A percentile compares a stretch with the other conserved stretches of the same genome.
Evolutionary conservation across 805 yeast genomes (phyloP).

Genomic region (Komagataella ulmi): DNA sequence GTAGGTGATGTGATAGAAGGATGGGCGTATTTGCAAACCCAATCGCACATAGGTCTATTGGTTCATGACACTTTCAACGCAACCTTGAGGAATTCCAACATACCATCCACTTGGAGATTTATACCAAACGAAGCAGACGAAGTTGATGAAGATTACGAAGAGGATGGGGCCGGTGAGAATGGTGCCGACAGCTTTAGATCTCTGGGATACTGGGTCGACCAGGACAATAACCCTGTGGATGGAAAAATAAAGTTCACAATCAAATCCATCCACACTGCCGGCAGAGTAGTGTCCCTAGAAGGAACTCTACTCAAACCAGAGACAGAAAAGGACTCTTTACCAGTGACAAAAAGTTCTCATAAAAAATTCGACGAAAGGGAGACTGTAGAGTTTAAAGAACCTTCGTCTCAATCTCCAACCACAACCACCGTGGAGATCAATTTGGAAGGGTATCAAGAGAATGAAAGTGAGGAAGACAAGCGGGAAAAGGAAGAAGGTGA

Average conservation of each 20-base stretch:
- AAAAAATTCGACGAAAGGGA: conserved; percentile 24
- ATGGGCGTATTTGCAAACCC: conserved; percentile 80
- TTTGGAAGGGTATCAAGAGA: background rate
- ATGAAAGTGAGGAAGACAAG: conserved; percentile 1
- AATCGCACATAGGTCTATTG: conserved; percentile 85
- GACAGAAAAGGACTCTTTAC: conserved; percentile 37
- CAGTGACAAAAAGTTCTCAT: conserved; percentile 25
- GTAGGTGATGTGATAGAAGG: conserved; percentile 86
- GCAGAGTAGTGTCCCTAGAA: conserved; percentile 73
- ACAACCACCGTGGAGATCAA: conserved; percentile 6
- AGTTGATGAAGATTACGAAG: conserved; percentile 6
- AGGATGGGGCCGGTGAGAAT: background rate
- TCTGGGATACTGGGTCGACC: conserved; percentile 84
- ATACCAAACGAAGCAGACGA: conserved; percentile 69
- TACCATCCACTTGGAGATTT: conserved; percentile 82
- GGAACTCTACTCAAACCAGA: conserved; percentile 69
- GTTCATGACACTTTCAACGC: conserved; percentile 94
- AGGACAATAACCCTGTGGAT: conserved; percentile 56
- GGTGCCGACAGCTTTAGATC: conserved; percentile 26
- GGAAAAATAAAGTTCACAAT: conserved; percentile 74
- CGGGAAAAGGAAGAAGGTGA: background rate
- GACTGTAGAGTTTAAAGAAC: conserved; percentile 3
- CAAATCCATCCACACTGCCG: conserved; percentile 59
- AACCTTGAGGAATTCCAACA: conserved; percentile 68
- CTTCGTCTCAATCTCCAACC: conserved; percentile 1